phyloP scores from a whole-genome alignment of 768 basidiomycete genomes.

The Suillus subaureus region DNA sequence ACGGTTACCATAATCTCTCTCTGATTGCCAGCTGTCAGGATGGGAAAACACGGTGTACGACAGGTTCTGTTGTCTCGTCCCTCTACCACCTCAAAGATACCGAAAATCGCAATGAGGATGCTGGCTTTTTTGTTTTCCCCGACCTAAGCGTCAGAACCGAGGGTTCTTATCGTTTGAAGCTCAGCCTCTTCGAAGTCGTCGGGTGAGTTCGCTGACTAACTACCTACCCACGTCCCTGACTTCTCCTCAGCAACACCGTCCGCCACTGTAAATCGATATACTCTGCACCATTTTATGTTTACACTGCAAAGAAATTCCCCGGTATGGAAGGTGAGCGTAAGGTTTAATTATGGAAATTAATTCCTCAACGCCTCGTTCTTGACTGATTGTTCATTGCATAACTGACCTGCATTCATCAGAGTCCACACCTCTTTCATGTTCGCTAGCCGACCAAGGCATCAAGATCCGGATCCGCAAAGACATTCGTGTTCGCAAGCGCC shows the following conservation, averaged over 20 bases:
- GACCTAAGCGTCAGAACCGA: conserved; percentile 92
- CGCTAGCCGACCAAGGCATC: conserved; percentile 93
- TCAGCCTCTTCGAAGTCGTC: conserved; percentile 87
- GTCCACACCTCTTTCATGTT: conserved; percentile 86
- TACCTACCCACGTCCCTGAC: conserved; percentile 10
- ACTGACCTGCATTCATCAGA: conserved; percentile 45
- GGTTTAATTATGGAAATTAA: conserved; percentile 7
- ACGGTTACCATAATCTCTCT: neutral
- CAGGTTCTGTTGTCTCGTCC: conserved; percentile 86
- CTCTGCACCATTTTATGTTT: conserved; percentile 90
- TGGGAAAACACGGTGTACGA: conserved; percentile 89
- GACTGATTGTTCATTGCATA: conserved; percentile 6
- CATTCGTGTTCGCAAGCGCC: conserved; percentile 79
- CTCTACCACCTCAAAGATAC: conserved; percentile 88
- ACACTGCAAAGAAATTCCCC: conserved; percentile 95
- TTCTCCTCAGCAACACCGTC: conserved; percentile 65
- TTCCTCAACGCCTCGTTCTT: conserved; percentile 8
- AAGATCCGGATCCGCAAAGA: conserved; percentile 95
- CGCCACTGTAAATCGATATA: conserved; percentile 90
- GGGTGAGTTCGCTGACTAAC: conserved; percentile 56
- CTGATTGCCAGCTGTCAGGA: conserved; percentile 52
- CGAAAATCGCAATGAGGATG: conserved; percentile 64
- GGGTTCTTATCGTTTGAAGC: conserved; percentile 76
- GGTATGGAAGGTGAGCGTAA: conserved; percentile 83
- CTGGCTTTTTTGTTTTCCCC: conserved; percentile 96